Evolutionary conservation across 805 yeast species (phyloP).

Genomic region (Zygosaccharomyces rouxii): DNA sequence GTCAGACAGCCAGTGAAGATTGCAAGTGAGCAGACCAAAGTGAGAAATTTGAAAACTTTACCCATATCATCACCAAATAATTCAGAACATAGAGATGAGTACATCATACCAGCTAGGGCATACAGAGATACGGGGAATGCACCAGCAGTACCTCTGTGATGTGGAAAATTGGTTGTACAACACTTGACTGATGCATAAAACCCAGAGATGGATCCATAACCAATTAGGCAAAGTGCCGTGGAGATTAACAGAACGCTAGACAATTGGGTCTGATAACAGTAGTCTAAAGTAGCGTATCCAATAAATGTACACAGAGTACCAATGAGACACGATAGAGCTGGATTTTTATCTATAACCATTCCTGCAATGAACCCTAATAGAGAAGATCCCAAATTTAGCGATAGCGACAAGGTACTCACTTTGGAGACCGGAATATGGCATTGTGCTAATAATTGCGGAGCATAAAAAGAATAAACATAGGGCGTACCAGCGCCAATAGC

Average conservation of each 20-base stretch:
- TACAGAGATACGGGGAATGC: constrained; percentile 64
- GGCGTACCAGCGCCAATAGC: constrained; percentile 73
- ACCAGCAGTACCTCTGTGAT: constrained; percentile 65
- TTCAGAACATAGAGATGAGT: constrained; percentile 52
- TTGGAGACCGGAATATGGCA: constrained; percentile 55
- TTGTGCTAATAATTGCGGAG: constrained; percentile 61
- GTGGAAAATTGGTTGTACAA: constrained; percentile 57
- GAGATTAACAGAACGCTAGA: constrained; percentile 43
- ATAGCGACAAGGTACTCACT: constrained; percentile 61
- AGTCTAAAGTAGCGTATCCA: constrained; percentile 51
- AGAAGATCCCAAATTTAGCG: constrained; percentile 60
- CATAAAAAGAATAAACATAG: constrained; percentile 67
- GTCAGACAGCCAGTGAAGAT: constrained; percentile 35
- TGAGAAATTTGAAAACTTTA: constrained; percentile 52
- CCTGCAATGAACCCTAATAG: constrained; percentile 73
- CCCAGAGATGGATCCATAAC: constrained; percentile 61
- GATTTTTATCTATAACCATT: constrained; percentile 53
- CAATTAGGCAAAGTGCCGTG: constrained; percentile 48
- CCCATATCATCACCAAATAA: constrained; percentile 51
- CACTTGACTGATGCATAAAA: constrained; percentile 53
- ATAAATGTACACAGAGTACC: constrained; percentile 53
- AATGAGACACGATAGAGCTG: constrained; percentile 46
- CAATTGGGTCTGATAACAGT: constrained; percentile 41
- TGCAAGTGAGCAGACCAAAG: constrained; percentile 43
- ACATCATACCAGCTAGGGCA: constrained; percentile 67